Percentiles rank a stretch among this genome's conserved stretches.
Evolutionary conservation across 108 stramenopile genomes (phyloP).

Genomic region (Phaeodactylum tricornutum): DNA sequence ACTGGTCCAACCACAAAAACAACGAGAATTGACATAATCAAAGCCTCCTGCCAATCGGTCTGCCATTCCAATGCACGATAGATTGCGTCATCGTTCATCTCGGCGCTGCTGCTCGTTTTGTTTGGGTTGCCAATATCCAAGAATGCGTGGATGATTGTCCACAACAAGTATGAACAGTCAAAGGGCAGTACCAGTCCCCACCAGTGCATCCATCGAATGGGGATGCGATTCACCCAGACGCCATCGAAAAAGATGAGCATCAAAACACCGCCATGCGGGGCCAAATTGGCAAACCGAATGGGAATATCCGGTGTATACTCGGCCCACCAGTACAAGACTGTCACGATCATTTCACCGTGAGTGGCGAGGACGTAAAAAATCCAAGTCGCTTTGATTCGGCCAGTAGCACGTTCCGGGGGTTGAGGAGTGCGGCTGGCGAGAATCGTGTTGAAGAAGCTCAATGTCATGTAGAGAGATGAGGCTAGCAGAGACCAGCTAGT

Average conservation of each 20-base stretch:
- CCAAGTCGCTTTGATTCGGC: neutral
- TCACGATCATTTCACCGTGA: conserved; percentile 1
- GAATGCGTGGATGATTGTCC: conserved; percentile 4
- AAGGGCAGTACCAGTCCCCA: neutral
- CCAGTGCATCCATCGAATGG: conserved; percentile 8
- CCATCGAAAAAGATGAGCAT: conserved; percentile 1
- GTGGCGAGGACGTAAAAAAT: conserved; percentile 1
- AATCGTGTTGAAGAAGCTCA: conserved; percentile 4
- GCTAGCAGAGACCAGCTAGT: conserved; percentile 2
- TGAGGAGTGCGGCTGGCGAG: conserved; percentile 1
- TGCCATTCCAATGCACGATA: neutral
- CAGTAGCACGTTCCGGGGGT: neutral
- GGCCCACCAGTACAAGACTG: neutral
- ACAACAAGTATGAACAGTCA: neutral
- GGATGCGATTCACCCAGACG: conserved; percentile 6
- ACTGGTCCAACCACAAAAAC: conserved; percentile 2
- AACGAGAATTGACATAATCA: neutral
- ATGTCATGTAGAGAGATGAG: neutral
- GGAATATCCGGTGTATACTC: neutral
- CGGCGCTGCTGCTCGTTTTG: no score
- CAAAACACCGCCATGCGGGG: neutral
- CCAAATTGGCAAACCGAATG: neutral
- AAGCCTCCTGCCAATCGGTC: neutral
- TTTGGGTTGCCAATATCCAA: conserved; percentile 3
- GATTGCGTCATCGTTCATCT: conserved; percentile 2